A percentile compares a stretch with the other conserved stretches of the same genome.
phyloP scores from a whole-genome alignment of 2,329 filamentous ascomycete species.

The Botrytis hyacinthi region DNA sequence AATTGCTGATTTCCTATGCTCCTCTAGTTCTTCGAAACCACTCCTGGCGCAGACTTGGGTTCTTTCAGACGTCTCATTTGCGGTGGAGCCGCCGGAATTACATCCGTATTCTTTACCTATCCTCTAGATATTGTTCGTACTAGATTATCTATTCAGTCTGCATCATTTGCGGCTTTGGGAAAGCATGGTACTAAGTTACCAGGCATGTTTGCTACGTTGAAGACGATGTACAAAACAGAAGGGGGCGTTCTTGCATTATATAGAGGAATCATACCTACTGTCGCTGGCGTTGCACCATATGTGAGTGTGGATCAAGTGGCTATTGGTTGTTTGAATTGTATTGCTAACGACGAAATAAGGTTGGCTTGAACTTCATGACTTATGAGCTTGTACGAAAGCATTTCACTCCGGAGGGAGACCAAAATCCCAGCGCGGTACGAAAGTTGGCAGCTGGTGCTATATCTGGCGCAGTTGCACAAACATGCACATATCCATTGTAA shows the following conservation, averaged over 20 bases:
- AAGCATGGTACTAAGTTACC: constrained; percentile 65
- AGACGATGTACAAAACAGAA: constrained; percentile 84
- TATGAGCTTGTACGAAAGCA: constrained; percentile 86
- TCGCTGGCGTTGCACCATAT: constrained; percentile 94
- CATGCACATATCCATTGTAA: constrained; percentile 97
- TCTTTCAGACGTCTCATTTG: constrained; percentile 79
- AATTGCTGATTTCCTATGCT: constrained; percentile 8
- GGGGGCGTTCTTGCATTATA: constrained; percentile 86
- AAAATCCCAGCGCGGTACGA: constrained; percentile 73
- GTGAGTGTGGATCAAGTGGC: constrained; percentile 47
- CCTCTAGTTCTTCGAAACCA: constrained; percentile 69
- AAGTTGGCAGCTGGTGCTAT: constrained; percentile 89
- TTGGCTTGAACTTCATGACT: constrained; percentile 97
- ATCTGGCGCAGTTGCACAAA: constrained; percentile 95
- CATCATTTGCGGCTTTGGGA: constrained; percentile 80
- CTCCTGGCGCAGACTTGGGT: constrained; percentile 70
- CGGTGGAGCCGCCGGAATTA: constrained; percentile 88
- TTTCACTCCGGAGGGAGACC: constrained; percentile 83
- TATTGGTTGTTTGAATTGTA: not conserved
- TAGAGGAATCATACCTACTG: constrained; percentile 87
- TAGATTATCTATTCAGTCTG: constrained; percentile 90
- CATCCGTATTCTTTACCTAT: constrained; percentile 92
- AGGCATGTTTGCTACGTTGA: constrained; percentile 87
- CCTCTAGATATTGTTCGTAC: constrained; percentile 97
- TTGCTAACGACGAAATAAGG: constrained; percentile 46